Conservation (phyloP, 257 asterid species). For the Knoxia roxburghii region DNA sequence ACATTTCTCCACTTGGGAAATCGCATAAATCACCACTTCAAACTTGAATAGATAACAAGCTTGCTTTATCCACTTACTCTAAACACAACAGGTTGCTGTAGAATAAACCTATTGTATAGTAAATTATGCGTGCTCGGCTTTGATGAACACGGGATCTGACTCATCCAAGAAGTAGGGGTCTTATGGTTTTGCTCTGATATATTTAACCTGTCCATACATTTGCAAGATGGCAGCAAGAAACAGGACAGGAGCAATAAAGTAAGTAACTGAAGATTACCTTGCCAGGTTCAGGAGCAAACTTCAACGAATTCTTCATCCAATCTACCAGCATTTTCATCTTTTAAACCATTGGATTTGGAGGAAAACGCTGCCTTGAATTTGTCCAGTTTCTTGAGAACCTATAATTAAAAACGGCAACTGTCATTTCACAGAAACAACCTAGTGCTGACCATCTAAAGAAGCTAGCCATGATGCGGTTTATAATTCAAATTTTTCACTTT, state of each 20-base stretch:
- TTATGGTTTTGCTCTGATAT: too few species aligned
- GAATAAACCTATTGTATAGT: not conserved
- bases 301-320: slow-evolving; percentile 57
- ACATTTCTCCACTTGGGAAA: not conserved
- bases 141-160: not conserved
- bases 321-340: slow-evolving; percentile 35
- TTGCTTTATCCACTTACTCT: not conserved
- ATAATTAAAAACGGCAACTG: slow-evolving; percentile 19
- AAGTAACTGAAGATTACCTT: slow-evolving; percentile 51
- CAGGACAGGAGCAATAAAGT: slow-evolving; percentile 4
- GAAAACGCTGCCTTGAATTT: slow-evolving; percentile 55
- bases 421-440: slow-evolving; percentile 8
- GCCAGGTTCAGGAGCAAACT: slow-evolving; percentile 70
- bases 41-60: not conserved
- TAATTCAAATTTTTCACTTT: not conserved
- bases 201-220: not conserved
- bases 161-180: not conserved
- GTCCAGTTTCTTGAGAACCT: slow-evolving; percentile 74
- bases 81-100: not conserved
- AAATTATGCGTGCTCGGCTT: not conserved
- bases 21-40: not conserved
- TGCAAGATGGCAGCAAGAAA: not conserved
- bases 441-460: not conserved
- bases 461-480: not conserved
- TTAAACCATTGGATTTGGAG: slow-evolving; percentile 38